Conservation (phyloP, 345 rosid species). For the Melaleuca alternifolia region DNA sequence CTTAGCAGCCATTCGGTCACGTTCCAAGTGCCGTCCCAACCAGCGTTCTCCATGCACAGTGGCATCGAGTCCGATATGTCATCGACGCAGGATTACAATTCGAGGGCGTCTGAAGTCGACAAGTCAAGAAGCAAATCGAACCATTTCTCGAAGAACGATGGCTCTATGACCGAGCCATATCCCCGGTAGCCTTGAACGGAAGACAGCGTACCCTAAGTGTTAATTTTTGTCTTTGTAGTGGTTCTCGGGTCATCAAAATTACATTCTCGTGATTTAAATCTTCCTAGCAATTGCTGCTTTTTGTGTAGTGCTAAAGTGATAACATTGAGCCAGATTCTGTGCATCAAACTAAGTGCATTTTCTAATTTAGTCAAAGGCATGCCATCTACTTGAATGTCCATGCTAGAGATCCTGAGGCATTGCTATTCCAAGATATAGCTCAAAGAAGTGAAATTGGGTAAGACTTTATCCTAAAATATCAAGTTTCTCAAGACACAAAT, state of each 20-base stretch:
- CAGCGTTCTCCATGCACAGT: conserved; percentile 22
- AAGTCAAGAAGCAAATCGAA: background rate
- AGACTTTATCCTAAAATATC: background rate
- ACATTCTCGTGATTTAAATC: background rate
- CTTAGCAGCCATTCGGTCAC: conserved; percentile 32
- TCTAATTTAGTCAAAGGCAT: no score
- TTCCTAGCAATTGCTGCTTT: background rate
- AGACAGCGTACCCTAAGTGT: background rate
- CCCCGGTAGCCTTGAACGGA: background rate
- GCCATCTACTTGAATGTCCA: no score
- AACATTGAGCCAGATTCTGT: no score
- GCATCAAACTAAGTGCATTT: no score
- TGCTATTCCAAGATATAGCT: background rate
- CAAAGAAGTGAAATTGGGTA: background rate
- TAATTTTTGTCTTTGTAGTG: background rate
- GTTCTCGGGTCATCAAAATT: no score
- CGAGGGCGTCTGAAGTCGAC: no score
- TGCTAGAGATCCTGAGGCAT: no score
- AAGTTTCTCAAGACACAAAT: background rate
- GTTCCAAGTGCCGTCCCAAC: conserved; percentile 26
- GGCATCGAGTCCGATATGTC: background rate
- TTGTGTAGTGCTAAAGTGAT: no score
- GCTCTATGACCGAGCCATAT: background rate
- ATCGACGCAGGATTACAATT: background rate
- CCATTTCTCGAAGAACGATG: background rate